These are phyloP conservation scores for Chalciporus pseudorubinellus DNA, from an alignment of 768 basidiomycete genomes.

Conservation along the genomic window DNA sequence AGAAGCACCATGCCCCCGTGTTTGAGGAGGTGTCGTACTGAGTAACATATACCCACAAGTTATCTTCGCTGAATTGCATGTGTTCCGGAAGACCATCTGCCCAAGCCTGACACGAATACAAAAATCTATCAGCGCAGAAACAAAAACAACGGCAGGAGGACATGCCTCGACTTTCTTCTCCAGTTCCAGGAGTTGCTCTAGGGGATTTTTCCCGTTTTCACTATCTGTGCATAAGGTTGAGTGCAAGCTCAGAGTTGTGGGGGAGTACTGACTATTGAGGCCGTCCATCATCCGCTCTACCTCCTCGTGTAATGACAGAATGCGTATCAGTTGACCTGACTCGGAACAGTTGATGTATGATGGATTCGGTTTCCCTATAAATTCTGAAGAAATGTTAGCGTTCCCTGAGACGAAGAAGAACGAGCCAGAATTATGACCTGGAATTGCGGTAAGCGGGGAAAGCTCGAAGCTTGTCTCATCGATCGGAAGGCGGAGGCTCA, in stretches of 20 bases:
- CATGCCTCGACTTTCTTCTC: constrained; percentile 42
- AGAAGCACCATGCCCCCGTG: constrained; percentile 79
- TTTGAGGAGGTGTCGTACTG: constrained; percentile 82
- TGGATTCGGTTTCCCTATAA: constrained; percentile 61
- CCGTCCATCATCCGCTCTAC: constrained; percentile 56
- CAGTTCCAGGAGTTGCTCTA: constrained; percentile 40
- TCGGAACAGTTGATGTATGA: constrained; percentile 51
- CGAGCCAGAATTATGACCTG: constrained; percentile 22
- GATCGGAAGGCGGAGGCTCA: constrained; percentile 67
- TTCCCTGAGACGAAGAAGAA: not conserved
- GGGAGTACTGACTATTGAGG: constrained; percentile 41
- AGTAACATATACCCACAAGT: constrained; percentile 61
- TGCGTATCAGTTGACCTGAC: constrained; percentile 72
- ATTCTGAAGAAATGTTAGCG: constrained; percentile 46
- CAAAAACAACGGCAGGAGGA: not conserved
- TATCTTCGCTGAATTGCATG: constrained; percentile 69
- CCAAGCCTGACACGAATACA: constrained; percentile 52
- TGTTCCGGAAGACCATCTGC: constrained; percentile 62
- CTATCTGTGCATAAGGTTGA: constrained; percentile 31
- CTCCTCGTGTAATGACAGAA: constrained; percentile 61
- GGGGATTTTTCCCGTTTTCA: constrained; percentile 27
- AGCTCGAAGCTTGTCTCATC: constrained; percentile 83
- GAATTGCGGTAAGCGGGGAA: constrained; percentile 41
- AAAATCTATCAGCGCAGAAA: constrained; percentile 7
- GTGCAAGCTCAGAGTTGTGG: not conserved